Percentiles rank a stretch among this genome's conserved stretches.
phyloP scores from a whole-genome alignment of 2,329 filamentous ascomycete genomes.

The Claviceps paspali region DNA sequence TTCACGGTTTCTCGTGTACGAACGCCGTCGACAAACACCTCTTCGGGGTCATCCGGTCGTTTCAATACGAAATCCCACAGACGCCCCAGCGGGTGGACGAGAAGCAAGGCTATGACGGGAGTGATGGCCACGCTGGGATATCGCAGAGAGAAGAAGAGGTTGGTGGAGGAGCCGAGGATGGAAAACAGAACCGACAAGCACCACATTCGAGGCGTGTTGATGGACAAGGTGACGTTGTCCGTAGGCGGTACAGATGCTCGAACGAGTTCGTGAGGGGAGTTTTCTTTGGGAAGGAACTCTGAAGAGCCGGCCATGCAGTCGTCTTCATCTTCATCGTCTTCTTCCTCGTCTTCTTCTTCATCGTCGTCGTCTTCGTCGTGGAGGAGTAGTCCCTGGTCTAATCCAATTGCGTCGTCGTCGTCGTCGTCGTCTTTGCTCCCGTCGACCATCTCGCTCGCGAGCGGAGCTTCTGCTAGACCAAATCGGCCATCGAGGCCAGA shows the following conservation, averaged over 20 bases:
- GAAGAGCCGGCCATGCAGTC: conserved; percentile 26
- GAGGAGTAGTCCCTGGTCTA: conserved; percentile 20
- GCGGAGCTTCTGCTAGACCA: conserved; percentile 31
- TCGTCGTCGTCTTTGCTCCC: conserved; percentile 26
- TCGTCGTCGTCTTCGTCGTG: conserved; percentile 13
- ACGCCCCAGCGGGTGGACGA: conserved; percentile 71
- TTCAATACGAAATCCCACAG: conserved; percentile 64
- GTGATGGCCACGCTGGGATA: conserved; percentile 85
- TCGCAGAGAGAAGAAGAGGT: conserved; percentile 77
- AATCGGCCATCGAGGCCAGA: conserved; percentile 39
- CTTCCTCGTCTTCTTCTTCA: conserved; percentile 15
- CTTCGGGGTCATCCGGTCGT: conserved; percentile 35
- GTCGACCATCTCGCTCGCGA: conserved; percentile 29
- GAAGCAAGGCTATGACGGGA: conserved; percentile 70
- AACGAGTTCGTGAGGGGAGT: conserved; percentile 66
- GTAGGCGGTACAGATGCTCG: conserved; percentile 63
- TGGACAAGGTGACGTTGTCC: conserved; percentile 63
- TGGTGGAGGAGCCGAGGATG: conserved; percentile 66
- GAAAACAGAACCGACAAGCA: conserved; percentile 64
- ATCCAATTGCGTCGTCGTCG: conserved; percentile 18
- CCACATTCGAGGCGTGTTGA: conserved; percentile 85
- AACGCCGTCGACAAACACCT: conserved; percentile 36
- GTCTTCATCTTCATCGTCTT: conserved; percentile 20
- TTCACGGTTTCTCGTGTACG: conserved; percentile 11
- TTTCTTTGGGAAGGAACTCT: conserved; percentile 42